phyloP scores from a whole-genome alignment of 2,329 filamentous ascomycete species.

The Colletotrichum tofieldiae region DNA sequence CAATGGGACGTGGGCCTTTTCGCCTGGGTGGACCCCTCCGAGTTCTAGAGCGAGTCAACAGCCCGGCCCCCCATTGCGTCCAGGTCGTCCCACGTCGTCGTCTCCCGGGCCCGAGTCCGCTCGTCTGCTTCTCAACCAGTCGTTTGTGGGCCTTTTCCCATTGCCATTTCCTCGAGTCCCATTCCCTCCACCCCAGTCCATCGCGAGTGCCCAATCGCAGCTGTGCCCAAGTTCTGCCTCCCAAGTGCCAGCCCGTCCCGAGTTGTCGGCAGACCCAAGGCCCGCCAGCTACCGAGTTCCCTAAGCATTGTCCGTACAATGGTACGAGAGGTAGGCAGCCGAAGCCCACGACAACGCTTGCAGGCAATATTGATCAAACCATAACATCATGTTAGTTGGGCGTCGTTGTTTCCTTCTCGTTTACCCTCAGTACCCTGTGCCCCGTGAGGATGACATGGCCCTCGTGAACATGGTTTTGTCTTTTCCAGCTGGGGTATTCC shows the following conservation, averaged over 20 bases:
- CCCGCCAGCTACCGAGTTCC: slow-evolving; percentile 2
- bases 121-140: neutral
- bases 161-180: slow-evolving; percentile 23
- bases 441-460: neutral
- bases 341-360: slow-evolving; percentile 6
- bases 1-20: slow-evolving; percentile 7
- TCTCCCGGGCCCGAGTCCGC: neutral
- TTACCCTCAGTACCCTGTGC: neutral
- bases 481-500: neutral
- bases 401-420: neutral
- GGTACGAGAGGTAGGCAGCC: slow-evolving; percentile 2
- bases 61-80: slow-evolving; percentile 22
- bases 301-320: neutral
- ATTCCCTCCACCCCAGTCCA: neutral
- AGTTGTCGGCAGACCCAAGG: slow-evolving; percentile 19
- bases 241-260: slow-evolving; percentile 16
- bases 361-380: neutral
- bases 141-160: slow-evolving; percentile 20
- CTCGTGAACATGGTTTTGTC: too few relatives aligned
- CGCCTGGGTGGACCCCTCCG: slow-evolving; percentile 8
- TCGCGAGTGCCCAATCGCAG: slow-evolving; percentile 22
- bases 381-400: neutral
- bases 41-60: slow-evolving; percentile 42
- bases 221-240: slow-evolving; percentile 5
- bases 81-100: slow-evolving; percentile 31